Conservation (phyloP, 1,284 basidiomycete genomes). For the Lentinula novae-zelandiae region DNA sequence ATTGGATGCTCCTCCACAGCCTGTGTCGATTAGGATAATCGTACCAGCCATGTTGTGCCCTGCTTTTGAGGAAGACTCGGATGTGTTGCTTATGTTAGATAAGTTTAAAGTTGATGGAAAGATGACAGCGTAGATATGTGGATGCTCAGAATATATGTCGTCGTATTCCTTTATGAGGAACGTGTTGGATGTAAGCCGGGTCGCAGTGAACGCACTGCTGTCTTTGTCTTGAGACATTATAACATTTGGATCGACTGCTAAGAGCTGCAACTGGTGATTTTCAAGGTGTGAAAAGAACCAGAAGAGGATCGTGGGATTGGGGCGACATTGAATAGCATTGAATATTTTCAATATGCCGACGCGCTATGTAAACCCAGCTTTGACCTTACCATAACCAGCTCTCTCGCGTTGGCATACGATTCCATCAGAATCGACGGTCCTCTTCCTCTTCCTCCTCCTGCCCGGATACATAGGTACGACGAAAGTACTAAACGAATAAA, state of each 20-base stretch:
- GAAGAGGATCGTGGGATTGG: too few relatives aligned
- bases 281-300: too few relatives aligned
- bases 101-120: constrained; percentile 27
- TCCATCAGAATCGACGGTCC: too few relatives aligned
- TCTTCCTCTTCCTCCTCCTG: too few relatives aligned
- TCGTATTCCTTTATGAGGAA: constrained; percentile 52
- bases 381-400: neutral
- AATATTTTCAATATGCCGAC: too few relatives aligned
- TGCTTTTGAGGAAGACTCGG: neutral
- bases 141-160: constrained; percentile 47
- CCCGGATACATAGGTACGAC: too few relatives aligned
- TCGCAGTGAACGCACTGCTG: constrained; percentile 35
- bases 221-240: neutral
- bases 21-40: constrained; percentile 50
- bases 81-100: neutral
- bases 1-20: constrained; percentile 45
- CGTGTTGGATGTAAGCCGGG: constrained; percentile 39
- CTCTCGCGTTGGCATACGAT: neutral
- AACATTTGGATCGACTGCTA: too few relatives aligned
- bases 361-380: neutral
- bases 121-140: constrained; percentile 51
- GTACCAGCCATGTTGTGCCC: constrained; percentile 17
- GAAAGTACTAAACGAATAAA: too few relatives aligned
- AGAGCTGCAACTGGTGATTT: too few relatives aligned
- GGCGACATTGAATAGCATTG: too few relatives aligned